Base-by-base conservation (phyloP, 495 filamentous ascomycete genomes). In the Aspergillus steynii region DNA sequence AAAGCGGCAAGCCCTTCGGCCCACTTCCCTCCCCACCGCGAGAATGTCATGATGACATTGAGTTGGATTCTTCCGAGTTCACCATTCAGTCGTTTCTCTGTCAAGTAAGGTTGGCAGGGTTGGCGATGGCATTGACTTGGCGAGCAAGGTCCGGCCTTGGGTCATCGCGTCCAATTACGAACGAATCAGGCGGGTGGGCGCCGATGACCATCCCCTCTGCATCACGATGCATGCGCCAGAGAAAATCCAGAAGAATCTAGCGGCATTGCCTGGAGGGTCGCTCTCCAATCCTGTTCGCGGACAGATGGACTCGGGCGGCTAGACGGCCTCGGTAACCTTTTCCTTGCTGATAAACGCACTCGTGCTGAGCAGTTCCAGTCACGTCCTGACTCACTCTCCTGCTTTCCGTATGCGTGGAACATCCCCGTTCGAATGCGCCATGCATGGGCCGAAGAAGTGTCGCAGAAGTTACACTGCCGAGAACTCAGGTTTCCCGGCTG, bases 161-260 rank as follows among this genome's bases (percentile, higher is more conserved):
- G 9, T 10, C 0, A 42, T 15, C 37, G 37, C 37, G 37, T 14
- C 37, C 37, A 14, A 42, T 42, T 8, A 42, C 37, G 12, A 42
- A 42, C 9, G 37, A 42, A 42, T 42, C 37, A 42, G 37, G 10
- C 37, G 37, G 37, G 10, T 12, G 12, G 37, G 37, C 37, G 37
- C 37, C 37, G 37, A 15, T 42, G 37, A 42, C 37, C 37, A 42
- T 14, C 12, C 37, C 37, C 37, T 56, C 42, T 15, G 42, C 49
- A 60, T 27, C 51, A 46, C 28, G 47, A 65, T 53, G 32, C 42
- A 54, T 58, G 60, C 54, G 58, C 59, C 63, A 61, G 55, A 61
- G 28, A 32, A 26, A 32, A 61, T 65, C 59, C 59, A 65, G 58
- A 65, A 65, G 56, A 61, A 59, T 62, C 56, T 65, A 65, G 63